phyloP scores from a whole-genome alignment of 176 grass and related monocot species.

The Pontederia paniculata region DNA sequence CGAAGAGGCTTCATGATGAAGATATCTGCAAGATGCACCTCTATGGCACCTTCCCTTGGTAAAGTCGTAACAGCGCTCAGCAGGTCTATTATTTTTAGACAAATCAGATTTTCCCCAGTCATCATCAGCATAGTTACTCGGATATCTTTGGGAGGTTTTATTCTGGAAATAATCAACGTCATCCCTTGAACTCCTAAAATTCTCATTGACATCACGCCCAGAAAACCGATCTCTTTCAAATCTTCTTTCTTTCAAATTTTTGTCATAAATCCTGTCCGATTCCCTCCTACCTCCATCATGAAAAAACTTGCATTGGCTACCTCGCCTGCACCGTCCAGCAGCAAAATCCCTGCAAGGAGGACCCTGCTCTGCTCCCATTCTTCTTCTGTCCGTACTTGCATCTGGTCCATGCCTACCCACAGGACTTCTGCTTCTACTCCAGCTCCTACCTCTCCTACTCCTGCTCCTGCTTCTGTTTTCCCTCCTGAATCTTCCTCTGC shows the following conservation, averaged over 20 bases:
- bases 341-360: constrained; percentile 75
- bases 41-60: constrained; percentile 65
- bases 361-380: constrained; percentile 24
- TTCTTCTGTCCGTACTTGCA: constrained; percentile 42
- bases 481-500: constrained; percentile 36
- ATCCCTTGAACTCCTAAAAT: constrained; percentile 45
- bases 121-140: constrained; percentile 47
- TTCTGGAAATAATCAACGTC: constrained; percentile 41
- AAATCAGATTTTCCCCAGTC: constrained; percentile 49
- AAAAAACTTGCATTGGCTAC: constrained; percentile 58
- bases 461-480: constrained; percentile 22
- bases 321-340: constrained; percentile 74
- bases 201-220: constrained; percentile 39
- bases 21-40: constrained; percentile 54
- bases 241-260: constrained; percentile 35
- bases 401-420: constrained; percentile 47
- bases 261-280: constrained; percentile 35
- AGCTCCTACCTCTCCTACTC: constrained; percentile 28
- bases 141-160: constrained; percentile 33
- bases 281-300: constrained; percentile 49
- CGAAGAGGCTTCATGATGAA: constrained; percentile 57
- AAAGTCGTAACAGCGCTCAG: constrained; percentile 76
- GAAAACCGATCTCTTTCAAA: constrained; percentile 14
- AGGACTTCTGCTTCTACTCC: constrained; percentile 69
- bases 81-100: constrained; percentile 32